Base-by-base conservation (phyloP, 169 alveolate species). In the Plasmodium cynomolgi region DNA sequence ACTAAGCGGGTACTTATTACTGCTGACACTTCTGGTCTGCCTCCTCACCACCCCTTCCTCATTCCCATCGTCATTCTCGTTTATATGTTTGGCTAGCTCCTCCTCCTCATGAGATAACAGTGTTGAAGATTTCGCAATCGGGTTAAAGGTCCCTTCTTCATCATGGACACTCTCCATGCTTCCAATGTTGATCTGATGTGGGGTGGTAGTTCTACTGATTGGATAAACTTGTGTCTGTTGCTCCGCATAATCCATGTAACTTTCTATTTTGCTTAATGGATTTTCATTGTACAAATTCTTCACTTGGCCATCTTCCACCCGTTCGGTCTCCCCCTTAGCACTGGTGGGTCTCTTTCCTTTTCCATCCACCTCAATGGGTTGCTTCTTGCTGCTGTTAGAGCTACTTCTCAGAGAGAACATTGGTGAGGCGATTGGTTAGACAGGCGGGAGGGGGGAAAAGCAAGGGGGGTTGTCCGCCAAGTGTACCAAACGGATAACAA, bases 161-260 rank as follows among this genome's bases (percentile, higher is more conserved):
- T 41, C 86, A 77, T 86, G 56, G 7, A 86, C 85, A 50, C 85
- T 86, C 26, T 86, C 93, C 85, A 86, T 86, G 31, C 93, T 86
- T 56, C 77, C 85, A 44, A 75, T 77, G 68, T 86, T 86, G 17
- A 86, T 75, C 29, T 75, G 58, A 37, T 75, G 83, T 2, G 93
- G 85, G 13, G 93, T 86, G 80, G 93, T 77, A 34, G 93, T 86
- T 86, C 93, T 86, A 58, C 93, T 77, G 26, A 86, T 77, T 8
- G 93, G 93, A 77, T 86, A 86, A 9, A 20, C 29, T 13, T 86
- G 84, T 17, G 80, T 77, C 41, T 39, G 29, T 31, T 86, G 93
- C 17, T 86, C 81, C 0, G 77, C 80, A 75, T 86, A 77, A n/a
- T 86, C 41, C 81, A 47, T 29, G 68, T 54, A 86, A 86, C 62